phyloP scores from a whole-genome alignment of 306 rosid genomes.

The Datisca glomerata region DNA sequence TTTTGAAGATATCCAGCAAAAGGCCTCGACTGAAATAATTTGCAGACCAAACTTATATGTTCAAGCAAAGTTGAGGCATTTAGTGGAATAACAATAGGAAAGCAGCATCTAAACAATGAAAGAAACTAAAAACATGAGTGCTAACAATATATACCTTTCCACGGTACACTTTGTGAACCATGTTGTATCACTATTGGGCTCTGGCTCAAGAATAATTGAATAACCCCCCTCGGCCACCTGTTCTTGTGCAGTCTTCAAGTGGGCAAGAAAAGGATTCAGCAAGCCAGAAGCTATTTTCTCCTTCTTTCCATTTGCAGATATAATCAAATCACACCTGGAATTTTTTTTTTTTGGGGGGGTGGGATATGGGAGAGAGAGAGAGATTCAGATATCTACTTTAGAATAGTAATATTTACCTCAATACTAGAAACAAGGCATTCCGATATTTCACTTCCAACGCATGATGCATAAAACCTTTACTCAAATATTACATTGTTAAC shows the following conservation, averaged over 20 bases:
- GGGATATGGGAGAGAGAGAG: conserved; percentile 7
- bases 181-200: conserved; percentile 26
- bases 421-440: not conserved
- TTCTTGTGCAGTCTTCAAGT: conserved; percentile 89
- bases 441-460: not conserved
- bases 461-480: not conserved
- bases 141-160: too few relatives aligned
- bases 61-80: too few relatives aligned
- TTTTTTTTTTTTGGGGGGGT: conserved; percentile 2
- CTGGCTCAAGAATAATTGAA: conserved; percentile 84
- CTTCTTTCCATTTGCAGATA: conserved; percentile 76
- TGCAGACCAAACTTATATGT: too few relatives aligned
- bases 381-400: not conserved
- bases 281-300: conserved; percentile 93
- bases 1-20: too few relatives aligned
- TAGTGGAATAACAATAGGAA: too few relatives aligned
- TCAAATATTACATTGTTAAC: not conserved
- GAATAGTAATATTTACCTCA: not conserved
- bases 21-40: too few relatives aligned
- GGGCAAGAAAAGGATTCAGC: conserved; percentile 78
- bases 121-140: too few relatives aligned
- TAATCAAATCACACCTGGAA: conserved; percentile 85
- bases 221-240: conserved; percentile 96
- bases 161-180: conserved; percentile 90
- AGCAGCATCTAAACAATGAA: too few relatives aligned